A percentile compares a stretch with the other conserved stretches of the same genome.
These are phyloP conservation scores for Grosmannia huntii DNA, from an alignment of 2,329 filamentous ascomycete species.

Conservation along the genomic window DNA sequence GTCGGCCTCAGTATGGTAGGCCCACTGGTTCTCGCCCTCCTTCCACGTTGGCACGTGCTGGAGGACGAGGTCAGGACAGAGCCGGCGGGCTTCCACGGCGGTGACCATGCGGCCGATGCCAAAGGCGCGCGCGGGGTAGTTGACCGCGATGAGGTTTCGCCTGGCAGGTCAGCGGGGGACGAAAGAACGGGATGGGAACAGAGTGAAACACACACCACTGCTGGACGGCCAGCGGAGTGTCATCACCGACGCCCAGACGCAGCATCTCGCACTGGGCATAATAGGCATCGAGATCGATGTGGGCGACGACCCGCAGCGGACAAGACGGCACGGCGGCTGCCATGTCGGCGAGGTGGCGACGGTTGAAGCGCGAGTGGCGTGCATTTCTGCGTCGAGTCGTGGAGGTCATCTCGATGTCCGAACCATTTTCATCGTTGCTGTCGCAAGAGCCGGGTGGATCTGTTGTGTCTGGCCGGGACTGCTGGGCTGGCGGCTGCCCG, in stretches of 20 bases:
- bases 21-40: slow-evolving; percentile 85
- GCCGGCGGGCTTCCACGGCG: slow-evolving; percentile 67
- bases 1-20: slow-evolving; percentile 71
- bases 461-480: background rate
- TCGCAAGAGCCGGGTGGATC: background rate
- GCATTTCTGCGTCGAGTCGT: slow-evolving; percentile 10
- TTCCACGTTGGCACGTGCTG: slow-evolving; percentile 95
- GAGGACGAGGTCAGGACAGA: slow-evolving; percentile 70
- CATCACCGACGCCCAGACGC: slow-evolving; percentile 58
- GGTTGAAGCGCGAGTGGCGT: slow-evolving; percentile 63
- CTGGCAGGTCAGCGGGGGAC: slow-evolving; percentile 22
- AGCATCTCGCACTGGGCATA: slow-evolving; percentile 96
- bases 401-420: background rate
- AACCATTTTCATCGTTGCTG: background rate
- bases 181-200: background rate
- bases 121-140: slow-evolving; percentile 77
- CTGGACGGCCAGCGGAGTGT: slow-evolving; percentile 79
- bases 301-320: slow-evolving; percentile 75
- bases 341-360: slow-evolving; percentile 68
- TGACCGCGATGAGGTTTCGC: slow-evolving; percentile 90
- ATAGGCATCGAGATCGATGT: slow-evolving; percentile 94
- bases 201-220: slow-evolving; percentile 51
- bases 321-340: slow-evolving; percentile 56
- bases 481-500: background rate
- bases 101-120: slow-evolving; percentile 72